Base-by-base conservation (phyloP, 257 asterid genomes). In the Craterostigma plantagineum region DNA sequence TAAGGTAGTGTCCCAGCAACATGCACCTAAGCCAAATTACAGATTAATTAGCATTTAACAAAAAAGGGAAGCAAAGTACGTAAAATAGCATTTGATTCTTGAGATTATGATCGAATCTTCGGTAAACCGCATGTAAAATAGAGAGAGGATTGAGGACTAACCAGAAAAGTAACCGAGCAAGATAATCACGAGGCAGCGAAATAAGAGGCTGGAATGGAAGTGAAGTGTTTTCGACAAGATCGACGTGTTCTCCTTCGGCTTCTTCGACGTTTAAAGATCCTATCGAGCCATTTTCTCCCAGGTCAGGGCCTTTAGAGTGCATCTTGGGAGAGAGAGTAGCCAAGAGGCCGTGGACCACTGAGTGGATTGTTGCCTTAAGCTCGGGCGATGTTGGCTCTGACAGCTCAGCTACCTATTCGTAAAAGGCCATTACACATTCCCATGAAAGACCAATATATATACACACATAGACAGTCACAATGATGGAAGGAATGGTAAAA, bases 291-390 rank as follows among this genome's bases (percentile, higher is more conserved):
- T 55, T 70, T 46, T n/a, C n/a, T n/a, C n/a, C n/a, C n/a, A 62
- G 46, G 53, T 87, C 70, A 27, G 93, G 61, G 54, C 72, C 76
- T 55, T 75, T 79, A 11, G 97, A 78, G 49, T 82, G 84, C 97
- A 87, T 87, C 65, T 75, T 78, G 8, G 95, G 97, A 53, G 97
- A 87, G 37, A 87, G 92, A 36, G 97, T 82, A 16, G 97, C 97
- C 66, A 87, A 75, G 42, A 87, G 82, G 63, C 97, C 97, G 51
- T 87, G 91, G 17, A 79, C 92, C 15, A 87, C 90, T 10, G 93
- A 87, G 58, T 69, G 81, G 60, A 87, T 70, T 17, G 85, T 66
- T 12, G 73, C 85, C 58, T 74, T 82, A 55, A 79, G 46, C 51
- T 79, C 93, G 1, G 81, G 58, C 11, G 75, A 76, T 38, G 93